Evolutionary conservation across 2,329 filamentous ascomycete species (phyloP).

Genomic region (Aquanectria penicillioides): DNA sequence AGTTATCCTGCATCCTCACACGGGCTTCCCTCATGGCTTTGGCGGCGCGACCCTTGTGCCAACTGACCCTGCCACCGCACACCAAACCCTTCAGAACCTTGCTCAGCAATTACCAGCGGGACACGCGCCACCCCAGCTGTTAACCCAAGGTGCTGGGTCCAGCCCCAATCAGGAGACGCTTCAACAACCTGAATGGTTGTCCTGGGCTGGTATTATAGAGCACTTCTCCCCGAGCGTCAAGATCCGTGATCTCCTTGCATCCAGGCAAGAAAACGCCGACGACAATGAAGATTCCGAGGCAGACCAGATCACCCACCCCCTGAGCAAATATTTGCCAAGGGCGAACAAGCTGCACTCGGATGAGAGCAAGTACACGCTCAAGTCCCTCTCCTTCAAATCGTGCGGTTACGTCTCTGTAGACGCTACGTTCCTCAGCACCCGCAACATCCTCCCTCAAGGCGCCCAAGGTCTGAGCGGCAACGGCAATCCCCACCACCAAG

Average conservation of each 20-base stretch:
- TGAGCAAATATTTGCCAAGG: constrained; percentile 37
- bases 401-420: constrained; percentile 68
- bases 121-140: neutral
- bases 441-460: constrained; percentile 44
- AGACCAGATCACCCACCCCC: constrained; percentile 16
- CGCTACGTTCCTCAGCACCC: constrained; percentile 47
- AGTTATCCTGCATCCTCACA: constrained; percentile 13
- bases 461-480: constrained; percentile 35
- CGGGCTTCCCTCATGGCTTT: neutral
- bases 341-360: constrained; percentile 37
- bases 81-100: constrained; percentile 8
- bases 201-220: constrained; percentile 55
- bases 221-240: constrained; percentile 52
- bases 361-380: constrained; percentile 44
- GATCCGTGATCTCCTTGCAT: constrained; percentile 37
- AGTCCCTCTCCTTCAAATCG: constrained; percentile 63
- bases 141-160: constrained; percentile 6
- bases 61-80: neutral
- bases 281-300: neutral
- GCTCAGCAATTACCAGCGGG: constrained; percentile 5
- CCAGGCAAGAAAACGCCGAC: constrained; percentile 8
- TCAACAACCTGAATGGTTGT: constrained; percentile 45
- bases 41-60: neutral
- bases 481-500: constrained; percentile 35
- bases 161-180: constrained; percentile 24